These are phyloP conservation scores for Xylariaceae sp. DNA, from an alignment of 2,329 filamentous ascomycete species.

Conservation along the genomic window DNA sequence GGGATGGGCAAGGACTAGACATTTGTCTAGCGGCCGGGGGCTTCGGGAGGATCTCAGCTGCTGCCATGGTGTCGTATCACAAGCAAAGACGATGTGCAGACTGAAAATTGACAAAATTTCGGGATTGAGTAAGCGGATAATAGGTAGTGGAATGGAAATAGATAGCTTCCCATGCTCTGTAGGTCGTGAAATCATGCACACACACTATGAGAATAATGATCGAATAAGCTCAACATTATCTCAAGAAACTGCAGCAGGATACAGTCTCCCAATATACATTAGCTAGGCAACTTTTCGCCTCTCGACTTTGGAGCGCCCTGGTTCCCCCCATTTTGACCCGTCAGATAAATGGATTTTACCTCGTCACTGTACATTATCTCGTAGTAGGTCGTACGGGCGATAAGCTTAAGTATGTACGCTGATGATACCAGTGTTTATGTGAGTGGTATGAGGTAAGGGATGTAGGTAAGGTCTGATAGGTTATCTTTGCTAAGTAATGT, in stretches of 20 bases:
- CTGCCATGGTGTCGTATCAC: conserved; percentile 12
- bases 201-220: neutral
- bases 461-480: too few species aligned
- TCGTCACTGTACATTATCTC: too few species aligned
- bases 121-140: neutral
- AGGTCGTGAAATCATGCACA: neutral
- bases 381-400: too few species aligned
- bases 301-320: neutral
- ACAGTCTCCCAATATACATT: neutral
- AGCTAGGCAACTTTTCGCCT: neutral
- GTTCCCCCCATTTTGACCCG: too few species aligned
- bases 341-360: too few species aligned
- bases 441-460: too few species aligned
- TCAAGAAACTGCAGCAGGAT: neutral
- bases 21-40: conserved; percentile 3
- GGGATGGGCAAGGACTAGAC: conserved; percentile 1
- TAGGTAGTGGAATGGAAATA: neutral
- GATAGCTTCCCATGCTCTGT: neutral
- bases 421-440: too few species aligned
- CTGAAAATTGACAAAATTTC: neutral
- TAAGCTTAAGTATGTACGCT: too few species aligned
- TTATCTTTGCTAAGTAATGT: too few species aligned
- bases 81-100: neutral
- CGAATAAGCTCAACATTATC: neutral
- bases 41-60: conserved; percentile 19